Percentiles rank a stretch among this genome's conserved stretches.
Evolutionary conservation across 2,329 filamentous ascomycete genomes (phyloP).

Genomic region (Fusarium phyllophilum): DNA sequence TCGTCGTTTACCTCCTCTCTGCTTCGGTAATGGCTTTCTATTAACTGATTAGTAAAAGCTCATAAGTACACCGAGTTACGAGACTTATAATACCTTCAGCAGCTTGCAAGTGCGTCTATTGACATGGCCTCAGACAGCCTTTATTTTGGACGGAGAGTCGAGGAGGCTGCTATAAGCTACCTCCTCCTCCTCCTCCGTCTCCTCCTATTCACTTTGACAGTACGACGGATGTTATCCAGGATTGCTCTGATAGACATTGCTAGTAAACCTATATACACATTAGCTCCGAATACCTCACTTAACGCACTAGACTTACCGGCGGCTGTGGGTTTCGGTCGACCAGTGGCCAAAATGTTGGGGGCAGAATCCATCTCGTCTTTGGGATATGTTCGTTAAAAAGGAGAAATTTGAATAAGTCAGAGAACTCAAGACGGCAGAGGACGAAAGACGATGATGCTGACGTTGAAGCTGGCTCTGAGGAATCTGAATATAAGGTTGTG

Average conservation of each 20-base stretch:
- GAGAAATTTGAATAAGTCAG: no score
- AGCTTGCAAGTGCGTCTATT: neutral
- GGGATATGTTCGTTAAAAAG: accelerated
- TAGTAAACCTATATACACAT: neutral
- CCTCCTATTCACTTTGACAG: neutral
- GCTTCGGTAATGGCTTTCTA: accelerated
- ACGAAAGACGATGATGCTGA: no score
- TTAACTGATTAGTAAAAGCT: neutral
- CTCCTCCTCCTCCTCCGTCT: neutral
- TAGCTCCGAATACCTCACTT: no score
- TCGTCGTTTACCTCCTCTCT: neutral
- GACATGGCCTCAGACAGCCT: accelerated
- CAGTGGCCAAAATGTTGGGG: accelerated
- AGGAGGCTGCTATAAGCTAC: accelerated
- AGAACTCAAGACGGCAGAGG: accelerated
- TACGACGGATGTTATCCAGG: neutral
- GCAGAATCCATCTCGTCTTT: accelerated
- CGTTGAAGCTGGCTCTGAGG: accelerated
- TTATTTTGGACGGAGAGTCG: neutral
- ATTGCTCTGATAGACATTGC: neutral
- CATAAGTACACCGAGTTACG: no score
- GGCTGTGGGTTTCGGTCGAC: accelerated
- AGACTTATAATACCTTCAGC: neutral
- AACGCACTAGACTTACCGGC: neutral
- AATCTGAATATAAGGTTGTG: accelerated